These are phyloP conservation scores for Podila epicladia DNA, from an alignment of 192 early-diverging fungal species.

Conservation along the genomic window DNA sequence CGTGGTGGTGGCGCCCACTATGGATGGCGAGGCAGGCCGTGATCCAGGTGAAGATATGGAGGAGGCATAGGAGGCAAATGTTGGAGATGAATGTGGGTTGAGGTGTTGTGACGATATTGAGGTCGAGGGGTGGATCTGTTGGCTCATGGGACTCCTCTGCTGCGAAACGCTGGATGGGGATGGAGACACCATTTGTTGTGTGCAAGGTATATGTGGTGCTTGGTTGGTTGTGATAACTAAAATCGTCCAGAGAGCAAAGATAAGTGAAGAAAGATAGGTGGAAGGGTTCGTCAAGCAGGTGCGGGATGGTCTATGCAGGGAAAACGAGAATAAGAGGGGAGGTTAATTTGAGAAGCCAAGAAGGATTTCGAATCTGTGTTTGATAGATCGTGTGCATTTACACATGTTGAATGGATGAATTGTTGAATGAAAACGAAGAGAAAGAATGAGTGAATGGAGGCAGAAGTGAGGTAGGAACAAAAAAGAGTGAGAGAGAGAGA, in stretches of 20 bases:
- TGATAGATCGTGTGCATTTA: neutral
- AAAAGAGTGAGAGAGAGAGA: too few species aligned
- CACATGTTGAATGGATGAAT: neutral
- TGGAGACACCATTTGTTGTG: constrained; percentile 22
- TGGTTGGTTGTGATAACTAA: too few species aligned
- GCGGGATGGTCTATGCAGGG: neutral
- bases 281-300: neutral
- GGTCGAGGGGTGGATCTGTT: constrained; percentile 31
- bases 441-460: too few species aligned
- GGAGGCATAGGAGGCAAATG: constrained; percentile 46
- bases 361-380: neutral
- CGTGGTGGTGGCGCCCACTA: constrained; percentile 14
- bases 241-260: too few species aligned
- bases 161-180: constrained; percentile 17
- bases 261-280: too few species aligned
- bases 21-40: constrained; percentile 34
- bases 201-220: neutral
- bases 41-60: constrained; percentile 48
- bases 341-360: neutral
- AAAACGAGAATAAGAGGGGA: neutral
- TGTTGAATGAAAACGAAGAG: too few species aligned
- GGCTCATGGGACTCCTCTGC: constrained; percentile 27
- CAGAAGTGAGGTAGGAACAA: too few species aligned
- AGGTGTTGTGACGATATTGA: constrained; percentile 30
- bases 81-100: constrained; percentile 25